Conservation (phyloP, 441 rosid genomes). For the Pelargonium cotyledonis region DNA sequence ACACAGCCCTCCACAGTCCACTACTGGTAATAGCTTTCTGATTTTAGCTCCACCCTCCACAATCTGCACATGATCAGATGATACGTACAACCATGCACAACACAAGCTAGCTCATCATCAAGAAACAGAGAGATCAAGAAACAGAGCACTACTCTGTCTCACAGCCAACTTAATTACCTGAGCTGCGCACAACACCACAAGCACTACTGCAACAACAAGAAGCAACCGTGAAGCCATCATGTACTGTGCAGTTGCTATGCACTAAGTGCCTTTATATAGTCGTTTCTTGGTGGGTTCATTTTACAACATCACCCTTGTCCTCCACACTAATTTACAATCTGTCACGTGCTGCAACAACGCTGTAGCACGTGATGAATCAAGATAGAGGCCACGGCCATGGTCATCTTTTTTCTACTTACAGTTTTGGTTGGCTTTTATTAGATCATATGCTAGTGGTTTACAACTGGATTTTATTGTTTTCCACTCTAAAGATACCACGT, state of each 20-base stretch:
- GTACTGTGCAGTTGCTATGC: background rate
- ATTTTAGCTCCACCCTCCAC: conserved; percentile 22
- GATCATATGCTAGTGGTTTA: too few relatives aligned
- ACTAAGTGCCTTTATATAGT: conserved; percentile 17
- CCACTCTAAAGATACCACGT: too few relatives aligned
- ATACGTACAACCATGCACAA: conserved; percentile 12
- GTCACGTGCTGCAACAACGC: background rate
- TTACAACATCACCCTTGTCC: conserved; percentile 22
- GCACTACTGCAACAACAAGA: conserved; percentile 10
- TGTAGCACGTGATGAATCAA: background rate
- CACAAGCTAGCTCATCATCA: too few relatives aligned
- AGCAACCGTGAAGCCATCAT: conserved; percentile 23
- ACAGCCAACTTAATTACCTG: background rate
- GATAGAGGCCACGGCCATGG: too few relatives aligned
- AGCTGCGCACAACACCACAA: background rate
- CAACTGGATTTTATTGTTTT: too few relatives aligned
- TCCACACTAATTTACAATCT: background rate
- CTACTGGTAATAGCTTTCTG: conserved; percentile 27
- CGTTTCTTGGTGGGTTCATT: background rate
- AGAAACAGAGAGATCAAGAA: too few relatives aligned
- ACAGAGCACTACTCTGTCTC: too few relatives aligned
- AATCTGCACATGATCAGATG: conserved; percentile 26
- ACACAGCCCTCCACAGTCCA: conserved; percentile 11
- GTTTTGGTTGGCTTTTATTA: too few relatives aligned
- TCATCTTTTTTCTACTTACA: too few relatives aligned